These are phyloP conservation scores for Cladophialophora carrionii DNA, from an alignment of 2,329 filamentous ascomycete genomes.

Conservation along the genomic window DNA sequence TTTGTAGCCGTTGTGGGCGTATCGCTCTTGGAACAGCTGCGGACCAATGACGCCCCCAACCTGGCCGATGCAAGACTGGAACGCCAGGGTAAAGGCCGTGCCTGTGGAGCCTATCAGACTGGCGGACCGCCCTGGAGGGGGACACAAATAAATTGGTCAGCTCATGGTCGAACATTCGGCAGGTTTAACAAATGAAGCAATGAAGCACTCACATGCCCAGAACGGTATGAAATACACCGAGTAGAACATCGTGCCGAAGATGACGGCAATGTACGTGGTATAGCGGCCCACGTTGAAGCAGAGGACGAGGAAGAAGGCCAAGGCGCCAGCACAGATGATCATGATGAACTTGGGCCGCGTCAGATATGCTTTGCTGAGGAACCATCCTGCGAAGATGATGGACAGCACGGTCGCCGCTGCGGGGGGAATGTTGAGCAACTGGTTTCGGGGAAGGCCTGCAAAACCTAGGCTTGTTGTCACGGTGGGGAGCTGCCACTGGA, in stretches of 20 bases:
- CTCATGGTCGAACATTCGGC: not conserved
- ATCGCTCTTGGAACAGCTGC: conserved; percentile 53
- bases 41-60: conserved; percentile 55
- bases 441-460: conserved; percentile 50
- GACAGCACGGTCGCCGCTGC: conserved; percentile 48
- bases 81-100: conserved; percentile 56
- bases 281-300: conserved; percentile 46
- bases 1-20: conserved; percentile 52
- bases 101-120: conserved; percentile 54
- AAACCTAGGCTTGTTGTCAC: conserved; percentile 49
- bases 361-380: conserved; percentile 48
- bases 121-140: conserved; percentile 55
- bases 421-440: conserved; percentile 53
- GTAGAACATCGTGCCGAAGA: conserved; percentile 52
- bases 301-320: conserved; percentile 52
- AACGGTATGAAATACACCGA: conserved; percentile 52
- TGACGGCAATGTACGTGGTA: conserved; percentile 52
- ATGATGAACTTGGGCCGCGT: conserved; percentile 49
- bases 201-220: conserved; percentile 46
- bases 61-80: conserved; percentile 57
- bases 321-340: conserved; percentile 48
- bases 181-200: not conserved
- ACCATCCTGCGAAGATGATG: conserved; percentile 48
- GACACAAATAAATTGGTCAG: not conserved
- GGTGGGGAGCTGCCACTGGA: conserved; percentile 51